Base-by-base conservation (phyloP, 352 stramenopile species). In the Globisporangium middletonii region DNA sequence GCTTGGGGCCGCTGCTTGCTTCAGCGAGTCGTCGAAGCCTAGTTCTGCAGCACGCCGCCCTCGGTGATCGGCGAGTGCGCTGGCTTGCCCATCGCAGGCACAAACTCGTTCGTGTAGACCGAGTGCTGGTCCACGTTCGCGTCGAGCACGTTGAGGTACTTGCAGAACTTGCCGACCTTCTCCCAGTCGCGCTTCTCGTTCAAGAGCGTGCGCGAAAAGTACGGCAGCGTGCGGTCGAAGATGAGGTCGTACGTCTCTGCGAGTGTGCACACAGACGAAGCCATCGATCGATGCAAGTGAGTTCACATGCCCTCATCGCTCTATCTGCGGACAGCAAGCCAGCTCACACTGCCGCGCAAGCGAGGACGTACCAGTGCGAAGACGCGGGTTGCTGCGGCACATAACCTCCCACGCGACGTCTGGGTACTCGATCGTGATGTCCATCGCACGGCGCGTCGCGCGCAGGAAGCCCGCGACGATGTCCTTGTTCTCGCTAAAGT, bases 111-210 rank as follows among this genome's bases (percentile, higher is more conserved):
- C 46, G 68, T 71, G 65, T 74, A 79, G n/a, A 79, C 71, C 54
- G 71, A 74, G 68, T 79, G 66, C 62, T 79, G 71, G 68, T 79
- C 66, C 18, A 79, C 66, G 7, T 56, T 56, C 38, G 59, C 63
- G 58, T 79, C 71, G 44, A 79, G 62, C 45, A 79, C 71, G 38
- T 79, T 67, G 16, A 79, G 57, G 63, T 79, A 79, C 66, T 79
- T 79, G 63, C 71, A 79, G 55, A 79, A 79, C 49, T 70, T 72
- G 66, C 71, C 71, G 15, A 79, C 71, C 53, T 79, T 79, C 55
- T 77, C 68, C 71, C 71, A 79, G 63, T 79, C 71, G n/a, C 71
- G 71, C 54, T 67, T 69, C 42, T 73, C 71, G 54, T 79, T 79
- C 47, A 79, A 43, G 4, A 79, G 68, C 60, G 71, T 77, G 59